These are phyloP conservation scores for Wickerhamiella shivajii DNA, from an alignment of 805 yeast species.

Conservation along the genomic window DNA sequence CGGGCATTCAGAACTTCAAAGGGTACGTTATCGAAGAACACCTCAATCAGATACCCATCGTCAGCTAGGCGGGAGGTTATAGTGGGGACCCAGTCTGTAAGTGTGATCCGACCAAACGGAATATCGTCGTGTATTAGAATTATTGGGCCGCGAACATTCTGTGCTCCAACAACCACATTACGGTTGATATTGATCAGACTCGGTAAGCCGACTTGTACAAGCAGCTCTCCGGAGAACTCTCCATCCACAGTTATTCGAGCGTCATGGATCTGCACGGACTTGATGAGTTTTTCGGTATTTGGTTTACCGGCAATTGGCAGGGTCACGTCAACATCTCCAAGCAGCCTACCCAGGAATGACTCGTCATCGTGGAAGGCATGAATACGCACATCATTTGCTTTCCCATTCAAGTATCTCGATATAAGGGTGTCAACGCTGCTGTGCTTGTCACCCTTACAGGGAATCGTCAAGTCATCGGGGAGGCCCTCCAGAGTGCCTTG, in stretches of 20 bases:
- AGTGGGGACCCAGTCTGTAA: slow-evolving; percentile 34
- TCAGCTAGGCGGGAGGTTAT: slow-evolving; percentile 16
- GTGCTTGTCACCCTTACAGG: slow-evolving; percentile 15
- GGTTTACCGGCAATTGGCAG: slow-evolving; percentile 17
- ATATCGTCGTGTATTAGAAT: slow-evolving; percentile 27
- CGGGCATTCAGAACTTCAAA: slow-evolving; percentile 30
- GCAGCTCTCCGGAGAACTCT: slow-evolving; percentile 18
- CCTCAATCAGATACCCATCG: slow-evolving; percentile 25
- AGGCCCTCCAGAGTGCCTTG: slow-evolving; percentile 12
- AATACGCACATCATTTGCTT: slow-evolving; percentile 13
- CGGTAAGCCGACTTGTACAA: slow-evolving; percentile 20
- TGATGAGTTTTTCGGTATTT: slow-evolving; percentile 19
- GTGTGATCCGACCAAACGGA: slow-evolving; percentile 32
- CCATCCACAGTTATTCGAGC: slow-evolving; percentile 12
- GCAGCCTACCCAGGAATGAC: slow-evolving; percentile 13
- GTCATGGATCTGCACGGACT: slow-evolving; percentile 17
- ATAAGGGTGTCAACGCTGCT: slow-evolving; percentile 21
- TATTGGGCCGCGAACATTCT: slow-evolving; percentile 30
- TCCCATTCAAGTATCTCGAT: slow-evolving; percentile 18
- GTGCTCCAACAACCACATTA: slow-evolving; percentile 22
- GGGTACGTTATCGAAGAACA: slow-evolving; percentile 31
- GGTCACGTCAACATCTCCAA: slow-evolving; percentile 9
- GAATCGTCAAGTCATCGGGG: slow-evolving; percentile 14
- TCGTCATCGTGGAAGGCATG: slow-evolving; percentile 12
- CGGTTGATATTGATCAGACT: slow-evolving; percentile 14